These are phyloP conservation scores for Thermomucor indicae-seudaticae DNA, from an alignment of 371 early-diverging fungal genomes.

Conservation along the genomic window DNA sequence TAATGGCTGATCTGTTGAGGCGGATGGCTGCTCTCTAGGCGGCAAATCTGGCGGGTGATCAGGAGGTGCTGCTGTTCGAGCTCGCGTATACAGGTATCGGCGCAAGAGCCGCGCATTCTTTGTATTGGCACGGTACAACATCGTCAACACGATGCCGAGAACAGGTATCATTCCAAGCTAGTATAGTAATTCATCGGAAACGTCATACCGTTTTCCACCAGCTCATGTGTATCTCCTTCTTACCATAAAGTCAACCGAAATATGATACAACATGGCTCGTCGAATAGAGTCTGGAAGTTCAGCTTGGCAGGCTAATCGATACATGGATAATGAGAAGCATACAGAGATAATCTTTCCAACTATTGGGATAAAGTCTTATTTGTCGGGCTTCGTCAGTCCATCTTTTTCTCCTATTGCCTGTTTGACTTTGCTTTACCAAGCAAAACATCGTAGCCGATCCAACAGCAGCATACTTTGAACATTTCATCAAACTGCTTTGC, in stretches of 20 bases:
- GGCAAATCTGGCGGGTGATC: too few species aligned
- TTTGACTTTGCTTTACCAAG: constrained; percentile 18
- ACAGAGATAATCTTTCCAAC: constrained; percentile 44
- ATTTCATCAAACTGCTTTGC: constrained; percentile 39
- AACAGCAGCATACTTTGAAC: constrained; percentile 45
- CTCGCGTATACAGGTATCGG: constrained; percentile 33
- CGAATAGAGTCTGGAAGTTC: constrained; percentile 25
- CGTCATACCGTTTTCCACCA: neutral
- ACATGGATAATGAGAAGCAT: constrained; percentile 31
- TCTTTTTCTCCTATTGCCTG: neutral
- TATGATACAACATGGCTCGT: constrained; percentile 31
- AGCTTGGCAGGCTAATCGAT: constrained; percentile 30
- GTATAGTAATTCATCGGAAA: neutral
- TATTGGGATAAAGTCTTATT: constrained; percentile 39
- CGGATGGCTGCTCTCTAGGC: too few species aligned
- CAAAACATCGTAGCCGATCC: constrained; percentile 43
- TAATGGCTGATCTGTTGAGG: too few species aligned
- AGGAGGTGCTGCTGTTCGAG: constrained; percentile 7
- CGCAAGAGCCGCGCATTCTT: constrained; percentile 35
- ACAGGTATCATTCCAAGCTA: constrained; percentile 45
- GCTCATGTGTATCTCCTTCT: neutral
- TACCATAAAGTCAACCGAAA: constrained; percentile 41
- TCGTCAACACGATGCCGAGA: constrained; percentile 31
- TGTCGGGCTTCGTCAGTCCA: neutral
- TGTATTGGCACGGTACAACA: constrained; percentile 40